A percentile compares a stretch with the other conserved stretches of the same genome.
These are phyloP conservation scores for Acorus gramineus DNA, from an alignment of 106 monocot genomes.

Conservation along the genomic window DNA sequence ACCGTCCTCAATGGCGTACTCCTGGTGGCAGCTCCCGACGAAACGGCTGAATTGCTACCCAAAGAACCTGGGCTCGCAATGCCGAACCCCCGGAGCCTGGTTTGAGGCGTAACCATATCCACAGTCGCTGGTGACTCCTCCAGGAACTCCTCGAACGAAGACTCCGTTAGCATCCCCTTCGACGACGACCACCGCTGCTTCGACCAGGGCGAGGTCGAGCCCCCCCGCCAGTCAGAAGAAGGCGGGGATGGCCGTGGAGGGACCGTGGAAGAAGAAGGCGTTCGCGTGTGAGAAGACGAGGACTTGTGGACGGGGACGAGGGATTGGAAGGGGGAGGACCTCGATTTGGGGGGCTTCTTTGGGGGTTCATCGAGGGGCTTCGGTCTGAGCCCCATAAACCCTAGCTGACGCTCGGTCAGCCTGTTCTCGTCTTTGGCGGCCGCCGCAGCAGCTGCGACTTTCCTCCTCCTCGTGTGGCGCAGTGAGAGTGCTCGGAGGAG, in stretches of 20 bases:
- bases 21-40: constrained; percentile 47
- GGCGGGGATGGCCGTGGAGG: constrained; percentile 25
- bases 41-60: constrained; percentile 23
- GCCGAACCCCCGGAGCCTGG: constrained; percentile 40
- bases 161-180: constrained; percentile 74
- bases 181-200: constrained; percentile 47
- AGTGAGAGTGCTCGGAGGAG: constrained; percentile 30
- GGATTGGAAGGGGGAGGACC: constrained; percentile 18
- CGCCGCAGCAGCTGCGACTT: background rate
- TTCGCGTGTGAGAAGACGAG: constrained; percentile 24
- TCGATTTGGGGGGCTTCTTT: constrained; percentile 35
- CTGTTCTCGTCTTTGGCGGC: constrained; percentile 5
- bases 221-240: constrained; percentile 28
- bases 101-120: constrained; percentile 27
- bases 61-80: constrained; percentile 48
- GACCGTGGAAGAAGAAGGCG: constrained; percentile 12
- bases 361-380: constrained; percentile 17
- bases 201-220: constrained; percentile 45
- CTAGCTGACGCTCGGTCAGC: constrained; percentile 50
- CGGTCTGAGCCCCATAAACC: constrained; percentile 43
- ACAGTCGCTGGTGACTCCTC: constrained; percentile 44
- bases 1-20: constrained; percentile 79
- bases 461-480: constrained; percentile 26
- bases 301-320: constrained; percentile 67
- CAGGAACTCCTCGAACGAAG: constrained; percentile 73